These are phyloP conservation scores for Isatis tinctoria DNA, from an alignment of 345 rosid species.

Conservation along the genomic window DNA sequence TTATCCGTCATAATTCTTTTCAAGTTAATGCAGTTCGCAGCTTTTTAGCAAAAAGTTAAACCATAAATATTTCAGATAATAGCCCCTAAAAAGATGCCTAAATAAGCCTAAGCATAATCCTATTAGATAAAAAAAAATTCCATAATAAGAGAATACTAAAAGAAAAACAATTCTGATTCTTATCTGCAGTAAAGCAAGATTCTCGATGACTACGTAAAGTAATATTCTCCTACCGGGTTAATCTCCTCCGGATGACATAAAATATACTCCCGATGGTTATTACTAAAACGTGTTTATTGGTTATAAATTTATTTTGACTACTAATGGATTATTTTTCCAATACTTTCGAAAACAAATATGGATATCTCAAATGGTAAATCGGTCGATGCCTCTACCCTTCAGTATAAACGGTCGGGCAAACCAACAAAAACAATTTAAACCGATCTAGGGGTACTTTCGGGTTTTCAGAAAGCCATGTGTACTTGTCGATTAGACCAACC, in stretches of 20 bases:
- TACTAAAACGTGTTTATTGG: too few relatives aligned
- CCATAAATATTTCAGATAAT: neutral
- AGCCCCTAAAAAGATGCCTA: neutral
- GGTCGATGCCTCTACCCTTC: neutral
- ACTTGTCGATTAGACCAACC: neutral
- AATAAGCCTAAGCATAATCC: neutral
- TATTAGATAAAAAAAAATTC: neutral
- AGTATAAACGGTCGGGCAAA: neutral
- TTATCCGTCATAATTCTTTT: neutral
- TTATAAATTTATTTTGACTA: neutral
- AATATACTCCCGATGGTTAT: too few relatives aligned
- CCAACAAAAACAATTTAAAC: neutral
- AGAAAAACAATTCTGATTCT: neutral
- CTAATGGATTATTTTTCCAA: too few relatives aligned
- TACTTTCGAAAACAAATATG: too few relatives aligned
- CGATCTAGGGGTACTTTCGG: constrained; percentile 2
- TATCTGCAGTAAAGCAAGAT: constrained; percentile 15
- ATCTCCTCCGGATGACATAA: neutral
- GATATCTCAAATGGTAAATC: neutral
- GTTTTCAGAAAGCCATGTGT: neutral
- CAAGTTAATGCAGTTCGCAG: neutral
- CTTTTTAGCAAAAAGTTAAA: neutral
- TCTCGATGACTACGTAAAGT: neutral
- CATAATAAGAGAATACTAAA: neutral
- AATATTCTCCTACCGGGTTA: neutral